Percentiles rank a stretch among this genome's conserved stretches.
phyloP scores from a whole-genome alignment of 768 basidiomycete genomes.

The Mycena chlorophos region DNA sequence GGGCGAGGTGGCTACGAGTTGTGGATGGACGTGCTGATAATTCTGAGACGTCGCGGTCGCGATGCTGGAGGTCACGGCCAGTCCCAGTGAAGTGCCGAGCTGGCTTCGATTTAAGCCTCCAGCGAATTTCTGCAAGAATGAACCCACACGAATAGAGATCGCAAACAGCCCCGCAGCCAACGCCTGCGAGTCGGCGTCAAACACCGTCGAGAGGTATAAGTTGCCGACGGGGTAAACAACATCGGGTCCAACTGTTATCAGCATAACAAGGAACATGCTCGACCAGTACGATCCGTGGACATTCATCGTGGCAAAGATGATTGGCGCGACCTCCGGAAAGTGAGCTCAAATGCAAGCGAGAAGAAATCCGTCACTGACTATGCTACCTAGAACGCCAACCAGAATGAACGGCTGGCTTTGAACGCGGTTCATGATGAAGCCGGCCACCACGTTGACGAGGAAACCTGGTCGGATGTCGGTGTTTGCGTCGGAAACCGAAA shows the following conservation, averaged over 20 bases:
- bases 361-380: conserved; percentile 23
- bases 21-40: conserved; percentile 25
- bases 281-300: conserved; percentile 33
- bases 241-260: conserved; percentile 26
- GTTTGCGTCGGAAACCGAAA: no score
- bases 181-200: conserved; percentile 35
- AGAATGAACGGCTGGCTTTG: conserved; percentile 31
- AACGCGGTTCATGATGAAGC: conserved; percentile 27
- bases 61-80: conserved; percentile 34
- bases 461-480: no score
- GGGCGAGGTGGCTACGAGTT: conserved; percentile 23
- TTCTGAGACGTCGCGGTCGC: conserved; percentile 29
- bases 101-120: conserved; percentile 2
- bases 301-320: conserved; percentile 34
- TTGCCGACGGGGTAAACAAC: conserved; percentile 35
- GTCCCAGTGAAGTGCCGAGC: conserved; percentile 37
- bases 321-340: conserved; percentile 27
- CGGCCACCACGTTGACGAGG: conserved; percentile 21
- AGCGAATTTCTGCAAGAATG: neutral
- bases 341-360: neutral
- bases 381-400: conserved; percentile 28
- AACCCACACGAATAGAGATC: conserved; percentile 30
- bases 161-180: conserved; percentile 37
- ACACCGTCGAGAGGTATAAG: conserved; percentile 30
- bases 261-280: conserved; percentile 8